Percentiles rank a stretch among this genome's conserved stretches.
Conservation (phyloP, 75 land plant species). For the Sequoiadendron giganteum region DNA sequence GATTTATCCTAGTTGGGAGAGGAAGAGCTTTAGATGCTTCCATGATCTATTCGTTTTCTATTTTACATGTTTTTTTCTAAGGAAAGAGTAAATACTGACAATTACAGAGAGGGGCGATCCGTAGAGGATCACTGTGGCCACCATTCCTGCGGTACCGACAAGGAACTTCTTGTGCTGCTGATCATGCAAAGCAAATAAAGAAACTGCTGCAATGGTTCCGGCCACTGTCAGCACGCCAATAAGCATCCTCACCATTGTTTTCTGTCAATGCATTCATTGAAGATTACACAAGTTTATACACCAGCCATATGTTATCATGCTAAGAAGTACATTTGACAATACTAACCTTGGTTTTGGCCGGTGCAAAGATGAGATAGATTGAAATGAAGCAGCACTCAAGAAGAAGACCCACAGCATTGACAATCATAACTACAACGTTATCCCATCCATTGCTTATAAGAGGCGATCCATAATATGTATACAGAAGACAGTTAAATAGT, state of each 20-base stretch:
- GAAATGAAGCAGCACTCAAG: conserved; percentile 53
- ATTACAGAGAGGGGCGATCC: conserved; percentile 15
- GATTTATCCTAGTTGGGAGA: too few relatives aligned
- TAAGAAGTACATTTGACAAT: not conserved
- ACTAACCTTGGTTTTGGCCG: conserved; percentile 32
- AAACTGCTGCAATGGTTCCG: not conserved
- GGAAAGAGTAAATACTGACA: not conserved
- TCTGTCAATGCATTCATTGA: not conserved
- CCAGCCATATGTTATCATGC: not conserved
- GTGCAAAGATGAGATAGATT: conserved; percentile 41
- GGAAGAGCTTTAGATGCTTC: too few relatives aligned
- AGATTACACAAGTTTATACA: not conserved
- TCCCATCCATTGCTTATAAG: conserved; percentile 54
- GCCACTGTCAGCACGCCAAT: not conserved
- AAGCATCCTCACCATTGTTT: conserved; percentile 1
- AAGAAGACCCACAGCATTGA: conserved; percentile 56
- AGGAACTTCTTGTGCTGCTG: not conserved
- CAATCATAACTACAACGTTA: conserved; percentile 54
- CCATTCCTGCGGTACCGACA: conserved; percentile 7
- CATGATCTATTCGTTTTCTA: too few relatives aligned
- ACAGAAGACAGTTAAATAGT: conserved; percentile 67
- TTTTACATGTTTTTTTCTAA: too few relatives aligned
- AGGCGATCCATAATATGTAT: conserved; percentile 70
- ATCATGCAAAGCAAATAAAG: not conserved
- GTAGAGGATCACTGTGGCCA: conserved; percentile 6